Evolutionary conservation across 2,329 filamentous ascomycete species (phyloP), one percentile per base, ranked within the genome.

Genomic region (Diplocarpon rosae): DNA sequence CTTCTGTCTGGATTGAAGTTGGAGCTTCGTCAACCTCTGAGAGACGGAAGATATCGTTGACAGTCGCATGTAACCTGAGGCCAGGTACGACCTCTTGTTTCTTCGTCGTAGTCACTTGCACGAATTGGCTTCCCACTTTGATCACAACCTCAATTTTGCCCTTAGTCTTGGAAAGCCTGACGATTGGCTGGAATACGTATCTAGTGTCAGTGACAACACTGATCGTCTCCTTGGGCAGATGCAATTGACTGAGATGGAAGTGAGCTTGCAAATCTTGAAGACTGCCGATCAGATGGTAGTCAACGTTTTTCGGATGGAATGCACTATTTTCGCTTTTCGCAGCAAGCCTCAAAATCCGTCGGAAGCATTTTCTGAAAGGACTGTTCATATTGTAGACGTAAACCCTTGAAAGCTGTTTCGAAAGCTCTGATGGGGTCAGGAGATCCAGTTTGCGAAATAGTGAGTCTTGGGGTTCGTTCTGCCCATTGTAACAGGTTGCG

Each of bases 361-460:
- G 71, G 55, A 83, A 76, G 53, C 77, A 83, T 68, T 81, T 80
- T 51, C 72, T 72, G 60, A 80, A 83, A 10, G 77, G 73, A 56
- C 75, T 82, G 55, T 84, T 84, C 78, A 83, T 83, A 57, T 84
- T 84, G 62, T 84, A 83, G 13, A 84, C 69, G 52, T 83, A 84
- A 33, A 82, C 69, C 31, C 78, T 69, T 1, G 72, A 68, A 3
- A 83, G 64, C 47, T 79, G 75, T 41, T 68, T 69, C 1, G 72
- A 69, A 36, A 83, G 60, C 53, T 84, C 80, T 0, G 69, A 68
- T 0, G 80, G 79, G 3, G 75, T 78, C 2, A 84, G 67, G 10
- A 73, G 63, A 55, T 83, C 78, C 8, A 82, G 63, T 54, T 73
- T 80, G 42, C 73, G 74, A 55, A 83, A 79, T 1, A 83, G 63